Base-by-base conservation (phyloP, 1,284 basidiomycete species). In the Inonotus obliquus region DNA sequence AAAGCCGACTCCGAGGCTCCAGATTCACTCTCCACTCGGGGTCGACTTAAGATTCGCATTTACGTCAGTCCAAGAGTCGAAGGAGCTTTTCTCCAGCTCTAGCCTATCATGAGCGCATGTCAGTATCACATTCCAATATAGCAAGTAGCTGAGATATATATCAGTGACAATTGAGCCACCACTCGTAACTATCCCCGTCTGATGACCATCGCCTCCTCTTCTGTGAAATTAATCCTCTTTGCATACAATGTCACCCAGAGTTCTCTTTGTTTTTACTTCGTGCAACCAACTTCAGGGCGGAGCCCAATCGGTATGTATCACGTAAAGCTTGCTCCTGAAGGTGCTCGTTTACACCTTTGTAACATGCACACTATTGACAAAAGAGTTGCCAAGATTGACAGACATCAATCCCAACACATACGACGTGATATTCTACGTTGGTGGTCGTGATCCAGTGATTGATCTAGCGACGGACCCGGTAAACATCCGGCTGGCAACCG, bases 191-290 rank as follows among this genome's bases (percentile, higher is more conserved):
- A 9, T 32, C 41, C 7, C 41, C 17, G 41, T 44, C 7, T 1
- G 17, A 7, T 14, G 17, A 2, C 41, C n/a, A n/a, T 6, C 41
- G 41, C 17, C 41, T 21, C 41, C 6, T 44, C 17, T 6, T 44
- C 2, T 5, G 41, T 17, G n/a, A n/a, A 39, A n/a, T 6, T n/a
- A 39, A 6, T 9, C 5, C 11, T 6, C 45, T 48, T n/a, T 11
- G 0, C 13, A 19, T 4, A 58, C 17, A 38, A 65, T 66, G 65
- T n/a, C 37, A 19, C 73, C 75, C 65, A 77, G 79, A 63, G 73
- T 92, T 59, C 86, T 93, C 67, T 87, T 93, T 72, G 85, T 93
- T 14, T 82, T 87, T 72, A 91, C 89, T 27, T 91, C 89, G 56
- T 81, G 78, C 66, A 74, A 83, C 74, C 84, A 83, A 73, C 90